phyloP scores from a whole-genome alignment of 2,329 filamentous ascomycete genomes.

The Curvularia hawaiiensis region DNA sequence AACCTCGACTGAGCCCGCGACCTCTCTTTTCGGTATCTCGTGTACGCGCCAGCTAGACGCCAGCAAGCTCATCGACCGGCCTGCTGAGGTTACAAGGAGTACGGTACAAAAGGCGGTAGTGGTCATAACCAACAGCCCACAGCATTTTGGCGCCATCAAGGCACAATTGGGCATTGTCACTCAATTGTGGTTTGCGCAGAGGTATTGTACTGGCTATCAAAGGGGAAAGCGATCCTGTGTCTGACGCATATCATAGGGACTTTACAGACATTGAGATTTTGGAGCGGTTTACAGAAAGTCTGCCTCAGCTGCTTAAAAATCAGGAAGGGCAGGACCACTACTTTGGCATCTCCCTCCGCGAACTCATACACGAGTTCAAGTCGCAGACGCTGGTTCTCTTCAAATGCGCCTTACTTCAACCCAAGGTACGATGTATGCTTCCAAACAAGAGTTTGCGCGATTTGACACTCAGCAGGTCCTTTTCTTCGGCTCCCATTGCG shows the following conservation, averaged over 20 bases:
- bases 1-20: slow-evolving; percentile 59
- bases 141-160: slow-evolving; percentile 86
- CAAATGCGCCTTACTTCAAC: slow-evolving; percentile 91
- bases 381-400: slow-evolving; percentile 93
- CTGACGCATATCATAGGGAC: slow-evolving; percentile 57
- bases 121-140: slow-evolving; percentile 88
- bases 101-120: slow-evolving; percentile 99
- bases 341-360: slow-evolving; percentile 81
- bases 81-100: slow-evolving; percentile 90
- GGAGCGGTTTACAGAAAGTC: slow-evolving; percentile 85
- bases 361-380: slow-evolving; percentile 92
- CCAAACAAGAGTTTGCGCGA: not conserved
- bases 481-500: slow-evolving; percentile 96
- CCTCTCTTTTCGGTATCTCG: slow-evolving; percentile 92
- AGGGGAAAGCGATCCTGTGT: not conserved
- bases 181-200: slow-evolving; percentile 94
- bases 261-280: slow-evolving; percentile 93
- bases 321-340: slow-evolving; percentile 82
- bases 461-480: slow-evolving; percentile 72
- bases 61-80: slow-evolving; percentile 74
- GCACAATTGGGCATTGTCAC: slow-evolving; percentile 91
- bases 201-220: slow-evolving; percentile 49
- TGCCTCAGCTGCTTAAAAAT: slow-evolving; percentile 63
- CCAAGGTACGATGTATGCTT: slow-evolving; percentile 68
- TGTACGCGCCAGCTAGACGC: slow-evolving; percentile 92